Base-by-base conservation (phyloP, 495 filamentous ascomycete species). In the Penicillium bovifimosum region DNA sequence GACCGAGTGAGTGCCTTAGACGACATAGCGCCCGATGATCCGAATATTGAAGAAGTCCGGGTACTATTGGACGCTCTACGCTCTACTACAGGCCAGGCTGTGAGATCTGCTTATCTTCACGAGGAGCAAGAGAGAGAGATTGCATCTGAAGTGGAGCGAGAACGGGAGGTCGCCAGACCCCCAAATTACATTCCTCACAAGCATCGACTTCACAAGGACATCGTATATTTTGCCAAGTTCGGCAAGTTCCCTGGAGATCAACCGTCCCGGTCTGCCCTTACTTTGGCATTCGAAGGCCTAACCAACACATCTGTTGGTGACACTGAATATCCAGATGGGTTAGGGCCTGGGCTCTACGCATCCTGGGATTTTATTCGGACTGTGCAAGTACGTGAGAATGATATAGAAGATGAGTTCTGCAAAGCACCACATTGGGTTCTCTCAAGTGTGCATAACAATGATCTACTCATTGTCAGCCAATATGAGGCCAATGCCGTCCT, bases 41-140 rank as follows among this genome's bases (percentile, higher is more conserved):
- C 5, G 13, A 31, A 28, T 16, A 24, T 44, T 18, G 16, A 13
- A 6, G 3, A 36, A 13, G 31, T 45, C 9, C 28, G 26, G 9
- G 43, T 49, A 14, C 43, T 59, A 6, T 34, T 55, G 32, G 28
- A 31, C n/a, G 26, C 32, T 8, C 18, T 28, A 32, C 29, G 11
- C 10, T 45, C 32, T 16, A 26, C 14, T 17, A 42, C 14, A 11
- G n/a, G 11, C 27, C 18, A 35, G 1, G 18, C 20, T n/a, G 14
- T 8, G 28, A 56, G 61, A 2, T 67, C 70, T 2, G 62, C 64
- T 0, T 38, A 38, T 16, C 62, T 86, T 2, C 71, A 84, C 20
- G 83, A 89, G 61, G 84, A 87, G 53, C 83, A 86, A 44, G 85
- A 88, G 59, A 75, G 84, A 0, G 81, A 88, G 53, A 65, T 87